Conservation (phyloP, 2,329 filamentous ascomycete genomes). For the Beauveria bassiana region DNA sequence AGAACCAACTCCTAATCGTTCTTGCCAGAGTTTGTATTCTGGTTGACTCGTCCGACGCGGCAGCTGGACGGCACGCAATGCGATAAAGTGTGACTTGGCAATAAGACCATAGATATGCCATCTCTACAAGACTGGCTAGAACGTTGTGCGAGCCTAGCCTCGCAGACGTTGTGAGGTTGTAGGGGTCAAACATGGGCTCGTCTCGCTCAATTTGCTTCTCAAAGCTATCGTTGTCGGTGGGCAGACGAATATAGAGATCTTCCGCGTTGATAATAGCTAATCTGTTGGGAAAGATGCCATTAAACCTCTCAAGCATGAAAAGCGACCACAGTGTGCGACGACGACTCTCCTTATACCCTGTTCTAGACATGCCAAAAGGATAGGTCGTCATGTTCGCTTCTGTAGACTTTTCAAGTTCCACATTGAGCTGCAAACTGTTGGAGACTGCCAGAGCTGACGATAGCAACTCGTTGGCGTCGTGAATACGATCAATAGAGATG, state of each 20-base stretch:
- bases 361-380: conserved; percentile 50
- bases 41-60: conserved; percentile 21
- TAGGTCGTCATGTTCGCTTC: conserved; percentile 32
- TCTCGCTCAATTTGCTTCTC: conserved; percentile 50
- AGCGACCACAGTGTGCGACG: conserved; percentile 66
- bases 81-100: conserved; percentile 51
- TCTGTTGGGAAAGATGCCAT: conserved; percentile 47
- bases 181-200: conserved; percentile 53
- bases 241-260: conserved; percentile 60
- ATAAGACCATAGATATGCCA: conserved; percentile 58
- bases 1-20: conserved; percentile 51
- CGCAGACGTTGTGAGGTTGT: conserved; percentile 18
- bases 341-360: conserved; percentile 56
- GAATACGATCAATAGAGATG: conserved; percentile 50
- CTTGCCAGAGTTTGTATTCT: conserved; percentile 39
- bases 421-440: conserved; percentile 53
- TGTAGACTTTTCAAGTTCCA: conserved; percentile 45
- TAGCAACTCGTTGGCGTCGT: conserved; percentile 56
- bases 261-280: conserved; percentile 51
- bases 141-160: conserved; percentile 31
- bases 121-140: conserved; percentile 54
- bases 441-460: conserved; percentile 55
- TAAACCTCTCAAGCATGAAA: conserved; percentile 62
- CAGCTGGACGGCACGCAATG: conserved; percentile 22
- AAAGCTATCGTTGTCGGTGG: conserved; percentile 52